A percentile compares a stretch with the other conserved stretches of the same genome.
These are phyloP conservation scores for Colletotrichum orbiculare DNA, from an alignment of 2,329 filamentous ascomycete species.

Conservation along the genomic window DNA sequence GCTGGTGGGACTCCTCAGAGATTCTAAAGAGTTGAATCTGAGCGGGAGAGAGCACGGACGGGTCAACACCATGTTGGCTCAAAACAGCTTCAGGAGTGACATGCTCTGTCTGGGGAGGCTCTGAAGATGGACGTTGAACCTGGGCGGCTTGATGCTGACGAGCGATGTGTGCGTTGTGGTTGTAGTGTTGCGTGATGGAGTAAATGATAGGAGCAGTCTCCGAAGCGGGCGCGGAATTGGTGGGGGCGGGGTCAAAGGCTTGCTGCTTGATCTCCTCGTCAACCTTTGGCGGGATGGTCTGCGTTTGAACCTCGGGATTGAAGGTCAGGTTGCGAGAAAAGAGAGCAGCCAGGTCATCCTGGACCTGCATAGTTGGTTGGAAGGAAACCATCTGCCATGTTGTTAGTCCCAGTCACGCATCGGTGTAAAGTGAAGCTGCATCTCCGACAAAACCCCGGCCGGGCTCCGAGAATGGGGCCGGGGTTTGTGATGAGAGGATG, in stretches of 20 bases:
- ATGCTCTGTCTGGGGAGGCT: constrained; percentile 60
- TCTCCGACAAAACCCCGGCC: constrained; percentile 32
- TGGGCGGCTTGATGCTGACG: constrained; percentile 50
- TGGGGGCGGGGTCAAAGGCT: constrained; percentile 32
- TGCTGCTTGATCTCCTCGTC: constrained; percentile 47
- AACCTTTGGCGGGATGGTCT: constrained; percentile 43
- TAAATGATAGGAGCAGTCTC: constrained; percentile 69
- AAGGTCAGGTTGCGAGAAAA: constrained; percentile 82
- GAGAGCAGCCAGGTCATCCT: constrained; percentile 85
- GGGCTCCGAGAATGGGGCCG: constrained; percentile 16
- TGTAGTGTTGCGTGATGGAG: constrained; percentile 84
- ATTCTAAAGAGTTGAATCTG: constrained; percentile 84
- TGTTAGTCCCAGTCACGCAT: constrained; percentile 12
- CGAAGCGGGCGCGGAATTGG: constrained; percentile 44
- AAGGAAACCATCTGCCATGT: constrained; percentile 51
- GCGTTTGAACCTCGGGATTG: constrained; percentile 51
- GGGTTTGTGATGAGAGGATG: background rate
- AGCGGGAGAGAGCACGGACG: constrained; percentile 73
- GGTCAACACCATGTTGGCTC: constrained; percentile 75
- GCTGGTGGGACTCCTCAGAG: constrained; percentile 77
- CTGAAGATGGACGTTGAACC: constrained; percentile 59
- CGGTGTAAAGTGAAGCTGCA: background rate
- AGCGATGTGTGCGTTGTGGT: constrained; percentile 77
- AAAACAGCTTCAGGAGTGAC: constrained; percentile 69
- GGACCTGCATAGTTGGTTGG: constrained; percentile 66